These are phyloP conservation scores for Ophiognomonia clavigignenti-juglandacearum DNA, from an alignment of 2,329 filamentous ascomycete species.

Conservation along the genomic window DNA sequence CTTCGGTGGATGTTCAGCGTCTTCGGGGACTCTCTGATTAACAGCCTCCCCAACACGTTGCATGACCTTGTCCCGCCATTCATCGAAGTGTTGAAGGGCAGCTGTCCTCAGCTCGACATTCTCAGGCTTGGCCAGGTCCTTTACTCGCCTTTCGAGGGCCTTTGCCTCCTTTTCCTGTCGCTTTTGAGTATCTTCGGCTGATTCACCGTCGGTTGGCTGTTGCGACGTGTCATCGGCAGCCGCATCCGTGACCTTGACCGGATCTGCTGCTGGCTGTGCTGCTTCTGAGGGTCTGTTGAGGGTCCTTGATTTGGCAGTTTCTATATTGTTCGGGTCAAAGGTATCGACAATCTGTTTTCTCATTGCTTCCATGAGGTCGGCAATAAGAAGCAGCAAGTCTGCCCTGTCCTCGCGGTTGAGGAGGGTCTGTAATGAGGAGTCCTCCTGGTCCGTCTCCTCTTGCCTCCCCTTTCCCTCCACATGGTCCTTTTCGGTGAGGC, in stretches of 20 bases:
- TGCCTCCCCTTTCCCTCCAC: background rate
- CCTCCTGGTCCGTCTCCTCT: constrained; percentile 7
- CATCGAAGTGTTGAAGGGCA: constrained; percentile 65
- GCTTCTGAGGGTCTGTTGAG: too few relatives aligned
- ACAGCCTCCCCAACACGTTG: constrained; percentile 62
- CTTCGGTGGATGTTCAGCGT: constrained; percentile 38
- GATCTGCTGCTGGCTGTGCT: background rate
- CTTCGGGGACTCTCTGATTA: constrained; percentile 45
- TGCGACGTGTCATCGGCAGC: background rate
- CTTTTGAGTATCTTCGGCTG: background rate
- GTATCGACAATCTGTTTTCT: constrained; percentile 16
- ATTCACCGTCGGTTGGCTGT: background rate
- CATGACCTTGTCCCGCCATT: constrained; percentile 71
- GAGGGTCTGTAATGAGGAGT: constrained; percentile 19
- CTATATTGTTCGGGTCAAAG: constrained; percentile 14
- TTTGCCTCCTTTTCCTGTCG: constrained; percentile 8
- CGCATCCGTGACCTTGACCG: background rate
- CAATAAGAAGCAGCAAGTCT: constrained; percentile 17
- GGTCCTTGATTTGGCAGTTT: too few relatives aligned
- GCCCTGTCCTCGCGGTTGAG: constrained; percentile 19
- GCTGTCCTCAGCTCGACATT: constrained; percentile 38
- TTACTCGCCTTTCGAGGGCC: constrained; percentile 8
- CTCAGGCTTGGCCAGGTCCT: constrained; percentile 23
- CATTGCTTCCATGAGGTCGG: constrained; percentile 16
- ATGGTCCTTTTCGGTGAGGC: constrained; percentile 9